Evolutionary conservation across 208 protist genomes (phyloP).

Genomic region (Balamuthia mandrillaris): DNA sequence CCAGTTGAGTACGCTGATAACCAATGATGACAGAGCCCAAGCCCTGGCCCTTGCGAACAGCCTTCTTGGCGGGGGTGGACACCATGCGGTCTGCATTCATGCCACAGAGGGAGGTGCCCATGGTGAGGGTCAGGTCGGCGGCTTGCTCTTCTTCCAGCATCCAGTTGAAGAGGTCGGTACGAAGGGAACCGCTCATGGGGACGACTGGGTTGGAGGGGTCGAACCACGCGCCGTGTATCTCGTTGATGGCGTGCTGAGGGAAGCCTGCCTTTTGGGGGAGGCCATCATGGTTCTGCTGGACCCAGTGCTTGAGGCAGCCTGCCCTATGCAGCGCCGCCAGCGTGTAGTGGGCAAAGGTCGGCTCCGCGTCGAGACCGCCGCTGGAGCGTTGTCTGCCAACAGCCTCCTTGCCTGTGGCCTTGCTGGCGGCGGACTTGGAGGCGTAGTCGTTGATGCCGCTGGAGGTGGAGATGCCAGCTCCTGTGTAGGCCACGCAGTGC

Average conservation of each 20-base stretch:
- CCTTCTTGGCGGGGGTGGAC: conserved; percentile 18
- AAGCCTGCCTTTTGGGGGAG: conserved; percentile 49
- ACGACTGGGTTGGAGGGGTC: conserved; percentile 51
- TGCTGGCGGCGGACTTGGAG: conserved; percentile 16
- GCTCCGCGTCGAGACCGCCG: conserved; percentile 14
- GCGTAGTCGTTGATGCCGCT: conserved; percentile 40
- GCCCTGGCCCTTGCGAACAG: conserved; percentile 14
- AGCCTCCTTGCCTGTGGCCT: background rate
- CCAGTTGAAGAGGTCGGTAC: conserved; percentile 33
- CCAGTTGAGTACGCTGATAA: conserved; percentile 51
- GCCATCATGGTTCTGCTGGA: conserved; percentile 53
- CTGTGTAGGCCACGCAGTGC: background rate
- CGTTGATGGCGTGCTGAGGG: conserved; percentile 41
- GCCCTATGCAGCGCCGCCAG: background rate
- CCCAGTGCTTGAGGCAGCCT: conserved; percentile 33
- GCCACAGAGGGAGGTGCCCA: conserved; percentile 39
- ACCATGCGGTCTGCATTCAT: conserved; percentile 47
- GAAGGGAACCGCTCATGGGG: background rate
- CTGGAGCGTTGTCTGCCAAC: too few relatives aligned
- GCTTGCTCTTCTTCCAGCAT: conserved; percentile 16
- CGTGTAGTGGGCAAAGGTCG: conserved; percentile 23
- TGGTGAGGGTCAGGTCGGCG: conserved; percentile 14
- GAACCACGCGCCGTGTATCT: conserved; percentile 43
- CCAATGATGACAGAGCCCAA: conserved; percentile 53
- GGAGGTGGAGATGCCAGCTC: conserved; percentile 28